These are phyloP conservation scores for Lasiodiplodia sp. DNA, from an alignment of 2,329 filamentous ascomycete species.

Conservation along the genomic window DNA sequence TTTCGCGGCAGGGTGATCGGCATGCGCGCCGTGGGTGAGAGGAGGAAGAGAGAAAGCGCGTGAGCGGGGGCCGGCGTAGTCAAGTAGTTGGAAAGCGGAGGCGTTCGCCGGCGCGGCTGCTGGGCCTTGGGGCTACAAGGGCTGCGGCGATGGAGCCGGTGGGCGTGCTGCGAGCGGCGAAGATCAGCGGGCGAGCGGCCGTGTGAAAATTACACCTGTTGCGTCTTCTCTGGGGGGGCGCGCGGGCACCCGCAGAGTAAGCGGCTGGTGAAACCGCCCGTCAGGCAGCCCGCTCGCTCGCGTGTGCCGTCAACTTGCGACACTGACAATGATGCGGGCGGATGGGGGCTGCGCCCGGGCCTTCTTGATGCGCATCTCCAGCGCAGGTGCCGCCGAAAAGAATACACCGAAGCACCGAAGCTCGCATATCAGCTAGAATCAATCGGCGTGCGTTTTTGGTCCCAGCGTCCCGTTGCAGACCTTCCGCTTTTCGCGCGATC, in stretches of 20 bases:
- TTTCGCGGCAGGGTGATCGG: constrained; percentile 4
- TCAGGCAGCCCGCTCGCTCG: constrained; percentile 19
- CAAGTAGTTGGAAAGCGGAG: constrained; percentile 20
- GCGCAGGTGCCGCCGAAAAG: constrained; percentile 14
- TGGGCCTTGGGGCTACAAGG: neutral
- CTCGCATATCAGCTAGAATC: neutral
- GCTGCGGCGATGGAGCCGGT: constrained; percentile 7
- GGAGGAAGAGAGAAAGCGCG: constrained; percentile 1
- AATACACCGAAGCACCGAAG: constrained; percentile 6
- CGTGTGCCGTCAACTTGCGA: constrained; percentile 20
- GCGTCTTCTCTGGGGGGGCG: neutral
- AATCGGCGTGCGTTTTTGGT: neutral
- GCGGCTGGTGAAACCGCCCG: constrained; percentile 24
- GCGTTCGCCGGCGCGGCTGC: constrained; percentile 11
- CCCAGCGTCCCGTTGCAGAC: neutral
- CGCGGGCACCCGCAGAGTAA: neutral
- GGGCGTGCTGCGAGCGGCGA: constrained; percentile 23
- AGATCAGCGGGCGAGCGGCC: constrained; percentile 15
- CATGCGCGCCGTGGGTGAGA: constrained; percentile 20
- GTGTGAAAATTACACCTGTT: neutral
- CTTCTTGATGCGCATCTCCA: constrained; percentile 5
- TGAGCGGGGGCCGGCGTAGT: constrained; percentile 1
- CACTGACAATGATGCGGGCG: constrained; percentile 2
- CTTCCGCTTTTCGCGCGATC: constrained; percentile 19
- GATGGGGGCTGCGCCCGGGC: constrained; percentile 11